Conservation (phyloP, 208 protist species). For the Leishmania mexicana region DNA sequence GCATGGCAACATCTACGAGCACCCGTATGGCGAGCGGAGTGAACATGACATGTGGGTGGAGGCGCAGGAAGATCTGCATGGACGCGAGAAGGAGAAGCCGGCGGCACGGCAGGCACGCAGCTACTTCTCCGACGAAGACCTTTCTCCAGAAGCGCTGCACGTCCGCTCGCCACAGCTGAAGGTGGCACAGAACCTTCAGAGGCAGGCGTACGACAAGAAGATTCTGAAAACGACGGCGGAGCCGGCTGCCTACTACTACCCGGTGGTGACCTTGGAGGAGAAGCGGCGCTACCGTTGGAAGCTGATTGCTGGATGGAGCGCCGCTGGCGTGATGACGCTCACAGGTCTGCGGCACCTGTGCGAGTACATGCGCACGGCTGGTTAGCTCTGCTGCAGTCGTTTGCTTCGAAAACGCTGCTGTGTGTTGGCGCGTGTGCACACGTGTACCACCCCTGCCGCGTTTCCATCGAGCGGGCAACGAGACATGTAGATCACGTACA, state of each 20-base stretch:
- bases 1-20: slow-evolving; percentile 69
- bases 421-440: neutral
- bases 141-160: slow-evolving; percentile 55
- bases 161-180: slow-evolving; percentile 70
- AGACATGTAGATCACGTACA: neutral
- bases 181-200: slow-evolving; percentile 58
- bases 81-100: slow-evolving; percentile 53
- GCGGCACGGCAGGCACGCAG: slow-evolving; percentile 67
- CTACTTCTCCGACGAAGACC: slow-evolving; percentile 73
- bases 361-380: slow-evolving; percentile 47
- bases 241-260: slow-evolving; percentile 78
- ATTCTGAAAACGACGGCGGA: slow-evolving; percentile 74
- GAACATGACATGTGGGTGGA: slow-evolving; percentile 52
- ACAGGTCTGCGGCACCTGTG: slow-evolving; percentile 13
- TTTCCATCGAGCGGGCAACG: neutral
- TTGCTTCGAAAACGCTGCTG: neutral
- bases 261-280: slow-evolving; percentile 32
- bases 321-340: slow-evolving; percentile 9
- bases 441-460: neutral
- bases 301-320: slow-evolving; percentile 26
- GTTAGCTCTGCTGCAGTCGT: slow-evolving; percentile 7
- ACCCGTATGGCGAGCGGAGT: slow-evolving; percentile 60
- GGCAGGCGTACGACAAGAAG: slow-evolving; percentile 59
- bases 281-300: slow-evolving; percentile 28
- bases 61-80: slow-evolving; percentile 69